These are phyloP conservation scores for Nicotiana otophora DNA, from an alignment of 257 asterid species.

Conservation along the genomic window DNA sequence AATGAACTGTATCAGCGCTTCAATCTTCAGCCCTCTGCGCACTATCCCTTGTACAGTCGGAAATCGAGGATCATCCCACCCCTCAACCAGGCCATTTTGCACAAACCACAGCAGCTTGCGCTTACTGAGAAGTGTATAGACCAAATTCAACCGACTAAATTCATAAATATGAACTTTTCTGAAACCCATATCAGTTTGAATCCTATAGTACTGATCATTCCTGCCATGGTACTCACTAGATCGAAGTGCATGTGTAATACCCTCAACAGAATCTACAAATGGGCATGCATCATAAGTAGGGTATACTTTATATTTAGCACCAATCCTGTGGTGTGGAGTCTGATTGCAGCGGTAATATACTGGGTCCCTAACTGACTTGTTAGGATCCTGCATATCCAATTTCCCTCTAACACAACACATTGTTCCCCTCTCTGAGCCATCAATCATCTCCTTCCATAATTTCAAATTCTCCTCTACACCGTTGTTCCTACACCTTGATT, in stretches of 20 bases:
- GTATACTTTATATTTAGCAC: slow-evolving; percentile 65
- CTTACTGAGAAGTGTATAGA: slow-evolving; percentile 95
- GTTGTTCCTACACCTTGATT: slow-evolving; percentile 56
- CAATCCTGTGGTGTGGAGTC: slow-evolving; percentile 93
- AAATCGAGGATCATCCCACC: slow-evolving; percentile 99
- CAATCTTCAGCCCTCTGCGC: slow-evolving; percentile 83
- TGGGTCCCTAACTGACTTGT: slow-evolving; percentile 91
- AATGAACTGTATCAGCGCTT: slow-evolving; percentile 82
- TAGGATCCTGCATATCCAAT: slow-evolving; percentile 81
- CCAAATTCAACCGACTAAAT: slow-evolving; percentile 89
- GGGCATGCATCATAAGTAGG: slow-evolving; percentile 98
- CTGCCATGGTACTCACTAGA: slow-evolving; percentile 97
- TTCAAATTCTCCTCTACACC: slow-evolving; percentile 65
- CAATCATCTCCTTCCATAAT: slow-evolving; percentile 90
- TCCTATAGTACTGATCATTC: slow-evolving; percentile 81
- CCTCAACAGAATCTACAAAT: slow-evolving; percentile 84
- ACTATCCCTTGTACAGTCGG: slow-evolving; percentile 98
- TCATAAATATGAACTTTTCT: slow-evolving; percentile 70
- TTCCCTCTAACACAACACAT: slow-evolving; percentile 87
- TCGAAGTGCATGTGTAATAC: slow-evolving; percentile 89
- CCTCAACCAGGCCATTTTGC: slow-evolving; percentile 84
- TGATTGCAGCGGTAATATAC: slow-evolving; percentile 91
- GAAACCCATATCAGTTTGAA: slow-evolving; percentile 89
- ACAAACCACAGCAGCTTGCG: slow-evolving; percentile 97
- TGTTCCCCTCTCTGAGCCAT: slow-evolving; percentile 79